Percentiles rank a stretch among this genome's conserved stretches.
phyloP scores from a whole-genome alignment of 805 yeast genomes.

The Cyberlindnera euphorbiae region DNA sequence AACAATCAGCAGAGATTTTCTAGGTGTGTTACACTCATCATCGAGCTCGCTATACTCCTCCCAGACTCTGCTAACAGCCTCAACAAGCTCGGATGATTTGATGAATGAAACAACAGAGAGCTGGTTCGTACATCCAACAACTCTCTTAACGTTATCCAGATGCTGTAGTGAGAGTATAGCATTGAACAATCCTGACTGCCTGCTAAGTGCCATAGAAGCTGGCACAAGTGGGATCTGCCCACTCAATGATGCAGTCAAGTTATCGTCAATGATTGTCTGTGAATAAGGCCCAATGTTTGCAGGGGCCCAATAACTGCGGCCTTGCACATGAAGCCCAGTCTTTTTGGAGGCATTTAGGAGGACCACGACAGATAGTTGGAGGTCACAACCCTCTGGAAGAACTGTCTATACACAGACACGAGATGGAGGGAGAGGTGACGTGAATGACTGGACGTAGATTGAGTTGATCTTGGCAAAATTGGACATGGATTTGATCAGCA shows the following conservation, averaged over 20 bases:
- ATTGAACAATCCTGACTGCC: conserved; percentile 28
- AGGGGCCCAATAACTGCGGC: conserved; percentile 97
- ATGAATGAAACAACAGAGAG: conserved; percentile 53
- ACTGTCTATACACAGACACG: conserved; percentile 74
- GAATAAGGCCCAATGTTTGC: conserved; percentile 98
- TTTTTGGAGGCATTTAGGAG: conserved; percentile 35
- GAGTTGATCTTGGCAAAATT: conserved; percentile 58
- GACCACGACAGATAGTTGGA: conserved; percentile 61
- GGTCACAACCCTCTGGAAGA: conserved; percentile 32
- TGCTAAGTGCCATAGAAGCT: conserved; percentile 49
- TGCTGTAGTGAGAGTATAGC: conserved; percentile 68
- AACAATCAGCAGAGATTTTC: conserved; percentile 41
- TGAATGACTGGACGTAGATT: conserved; percentile 54
- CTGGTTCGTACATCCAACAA: conserved; percentile 42
- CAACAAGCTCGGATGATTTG: conserved; percentile 30
- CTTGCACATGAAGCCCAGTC: conserved; percentile 82
- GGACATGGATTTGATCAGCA: conserved; percentile 60
- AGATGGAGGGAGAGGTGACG: conserved; percentile 73
- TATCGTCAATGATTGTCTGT: conserved; percentile 58
- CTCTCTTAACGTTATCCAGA: conserved; percentile 55
- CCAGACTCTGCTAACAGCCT: conserved; percentile 41
- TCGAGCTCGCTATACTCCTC: conserved; percentile 31
- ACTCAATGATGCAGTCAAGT: conserved; percentile 57
- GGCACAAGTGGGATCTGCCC: conserved; percentile 93
- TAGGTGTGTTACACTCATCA: conserved; percentile 21